Evolutionary conservation across 306 rosid genomes (phyloP).

Genomic region (Castanopsis chinensis): DNA sequence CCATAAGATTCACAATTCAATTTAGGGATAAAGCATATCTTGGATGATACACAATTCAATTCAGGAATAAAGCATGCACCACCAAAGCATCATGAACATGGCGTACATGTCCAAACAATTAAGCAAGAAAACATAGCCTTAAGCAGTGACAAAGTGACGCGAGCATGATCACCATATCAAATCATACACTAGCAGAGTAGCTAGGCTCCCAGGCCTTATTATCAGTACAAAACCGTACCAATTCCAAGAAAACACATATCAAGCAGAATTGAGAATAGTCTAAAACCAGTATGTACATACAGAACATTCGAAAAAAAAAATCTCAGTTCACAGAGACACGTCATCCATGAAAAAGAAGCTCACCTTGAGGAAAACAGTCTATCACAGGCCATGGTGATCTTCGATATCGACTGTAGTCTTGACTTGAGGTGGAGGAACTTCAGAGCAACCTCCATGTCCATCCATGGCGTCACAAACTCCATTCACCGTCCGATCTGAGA

Average conservation of each 20-base stretch:
- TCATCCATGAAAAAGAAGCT: constrained; percentile 18
- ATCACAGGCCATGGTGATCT: constrained; percentile 60
- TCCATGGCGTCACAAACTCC: constrained; percentile 40
- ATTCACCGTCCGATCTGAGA: constrained; percentile 21
- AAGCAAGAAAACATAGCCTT: no score
- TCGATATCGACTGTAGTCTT: constrained; percentile 53
- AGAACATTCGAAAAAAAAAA: neutral
- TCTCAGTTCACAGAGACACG: neutral
- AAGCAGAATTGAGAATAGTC: neutral
- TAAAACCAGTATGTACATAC: neutral
- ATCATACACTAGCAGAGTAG: no score
- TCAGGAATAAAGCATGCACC: no score
- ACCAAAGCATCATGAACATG: no score
- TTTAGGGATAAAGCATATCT: no score
- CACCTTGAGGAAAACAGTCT: neutral
- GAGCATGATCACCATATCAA: no score
- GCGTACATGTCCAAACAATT: no score
- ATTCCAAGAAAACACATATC: constrained; percentile 6
- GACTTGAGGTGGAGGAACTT: constrained; percentile 41
- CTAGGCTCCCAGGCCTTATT: no score
- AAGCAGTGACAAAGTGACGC: no score
- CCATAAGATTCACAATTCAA: no score
- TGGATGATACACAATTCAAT: no score
- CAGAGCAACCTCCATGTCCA: constrained; percentile 35
- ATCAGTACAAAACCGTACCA: no score